Percentiles rank a stretch among this genome's conserved stretches.
Conservation (phyloP, 495 filamentous ascomycete genomes). For the Hypoxylon fragiforme region DNA sequence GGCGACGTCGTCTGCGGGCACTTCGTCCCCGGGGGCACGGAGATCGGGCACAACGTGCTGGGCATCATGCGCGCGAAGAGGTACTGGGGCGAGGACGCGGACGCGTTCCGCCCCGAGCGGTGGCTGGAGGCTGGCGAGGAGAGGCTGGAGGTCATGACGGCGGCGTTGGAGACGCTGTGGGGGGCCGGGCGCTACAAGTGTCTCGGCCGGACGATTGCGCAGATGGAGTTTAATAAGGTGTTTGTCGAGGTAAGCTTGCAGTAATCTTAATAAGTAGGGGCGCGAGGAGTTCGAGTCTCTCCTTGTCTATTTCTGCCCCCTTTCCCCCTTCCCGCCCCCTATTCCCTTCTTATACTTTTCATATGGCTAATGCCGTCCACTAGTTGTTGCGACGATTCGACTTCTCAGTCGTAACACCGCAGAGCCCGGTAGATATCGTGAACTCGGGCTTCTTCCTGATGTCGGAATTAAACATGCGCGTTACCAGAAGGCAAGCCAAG, state of each 20-base stretch:
- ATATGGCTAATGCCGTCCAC: neutral
- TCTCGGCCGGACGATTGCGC: conserved; percentile 43
- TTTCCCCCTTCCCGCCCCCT: no score
- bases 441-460: conserved; percentile 30
- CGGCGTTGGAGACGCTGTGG: conserved; percentile 39
- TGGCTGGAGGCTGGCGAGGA: conserved; percentile 47
- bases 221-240: conserved; percentile 55
- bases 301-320: no score
- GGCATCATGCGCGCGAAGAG: conserved; percentile 28
- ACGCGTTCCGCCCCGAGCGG: conserved; percentile 43
- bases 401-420: conserved; percentile 22
- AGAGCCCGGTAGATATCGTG: conserved; percentile 22
- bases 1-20: conserved; percentile 35
- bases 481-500: conserved; percentile 8
- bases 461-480: conserved; percentile 27
- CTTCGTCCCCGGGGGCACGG: conserved; percentile 35
- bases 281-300: no score
- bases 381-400: conserved; percentile 30
- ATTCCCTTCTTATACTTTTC: no score
- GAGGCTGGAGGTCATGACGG: conserved; percentile 42
- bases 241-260: conserved; percentile 53
- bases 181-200: conserved; percentile 45
- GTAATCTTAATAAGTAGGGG: neutral
- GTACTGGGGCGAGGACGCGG: conserved; percentile 42
- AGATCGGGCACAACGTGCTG: conserved; percentile 32